Percentiles rank a stretch among this genome's conserved stretches.
These are phyloP conservation scores for Penicillium odoratum DNA, from an alignment of 495 filamentous ascomycete species.

Conservation along the genomic window DNA sequence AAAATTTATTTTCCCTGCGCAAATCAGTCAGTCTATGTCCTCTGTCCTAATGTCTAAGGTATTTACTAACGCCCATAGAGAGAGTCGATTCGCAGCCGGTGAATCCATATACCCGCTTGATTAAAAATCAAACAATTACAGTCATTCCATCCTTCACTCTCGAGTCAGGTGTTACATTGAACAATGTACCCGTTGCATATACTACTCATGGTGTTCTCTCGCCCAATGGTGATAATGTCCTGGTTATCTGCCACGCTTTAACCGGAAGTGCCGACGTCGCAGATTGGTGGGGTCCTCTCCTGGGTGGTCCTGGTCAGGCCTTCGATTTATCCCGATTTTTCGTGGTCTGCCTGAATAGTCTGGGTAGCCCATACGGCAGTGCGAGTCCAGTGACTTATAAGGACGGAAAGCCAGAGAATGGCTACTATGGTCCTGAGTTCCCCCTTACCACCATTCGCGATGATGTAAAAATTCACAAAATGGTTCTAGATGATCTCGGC, in stretches of 20 bases:
- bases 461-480: constrained; percentile 93
- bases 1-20: constrained; percentile 21
- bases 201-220: constrained; percentile 80
- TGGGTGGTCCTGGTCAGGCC: constrained; percentile 84
- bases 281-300: constrained; percentile 97
- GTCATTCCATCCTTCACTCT: constrained; percentile 91
- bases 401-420: constrained; percentile 71
- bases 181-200: constrained; percentile 92
- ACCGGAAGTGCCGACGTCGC: constrained; percentile 94
- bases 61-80: constrained; percentile 66
- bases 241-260: constrained; percentile 96
- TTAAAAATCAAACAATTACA: constrained; percentile 83
- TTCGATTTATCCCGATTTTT: constrained; percentile 94
- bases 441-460: constrained; percentile 92
- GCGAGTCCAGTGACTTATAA: constrained; percentile 93
- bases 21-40: constrained; percentile 47
- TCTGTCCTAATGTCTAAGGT: constrained; percentile 20
- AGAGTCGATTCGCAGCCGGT: constrained; percentile 70
- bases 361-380: constrained; percentile 95
- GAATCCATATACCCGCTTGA: constrained; percentile 86
- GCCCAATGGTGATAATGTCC: constrained; percentile 76
- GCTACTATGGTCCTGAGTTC: constrained; percentile 91
- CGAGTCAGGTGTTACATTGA: constrained; percentile 84
- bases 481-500: constrained; percentile 87
- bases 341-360: constrained; percentile 90